Evolutionary conservation across 345 rosid species (phyloP).

Genomic region (Corchorus capsularis): DNA sequence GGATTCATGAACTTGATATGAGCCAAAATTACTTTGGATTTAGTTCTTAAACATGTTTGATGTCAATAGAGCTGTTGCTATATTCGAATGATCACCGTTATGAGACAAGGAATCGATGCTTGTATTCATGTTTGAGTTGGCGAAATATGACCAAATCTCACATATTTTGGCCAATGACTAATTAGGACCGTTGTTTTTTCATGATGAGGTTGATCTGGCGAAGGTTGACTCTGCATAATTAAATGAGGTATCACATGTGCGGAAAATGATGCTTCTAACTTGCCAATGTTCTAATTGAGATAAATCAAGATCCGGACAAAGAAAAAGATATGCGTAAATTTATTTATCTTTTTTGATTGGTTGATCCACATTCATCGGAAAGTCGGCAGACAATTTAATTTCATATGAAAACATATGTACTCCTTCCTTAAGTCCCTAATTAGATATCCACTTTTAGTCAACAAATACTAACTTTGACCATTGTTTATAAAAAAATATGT

Average conservation of each 20-base stretch:
- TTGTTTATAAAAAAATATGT: no score
- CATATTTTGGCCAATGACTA: not conserved
- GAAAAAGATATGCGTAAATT: not conserved
- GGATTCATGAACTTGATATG: no score
- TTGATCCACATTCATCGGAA: conserved; percentile 8
- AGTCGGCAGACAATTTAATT: not conserved
- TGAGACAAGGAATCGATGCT: not conserved
- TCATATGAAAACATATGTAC: not conserved
- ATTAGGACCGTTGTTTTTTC: not conserved
- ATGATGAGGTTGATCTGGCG: not conserved
- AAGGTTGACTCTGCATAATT: not conserved
- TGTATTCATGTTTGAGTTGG: not conserved
- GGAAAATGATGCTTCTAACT: not conserved
- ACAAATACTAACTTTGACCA: no score
- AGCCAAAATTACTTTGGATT: no score
- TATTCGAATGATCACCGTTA: not conserved
- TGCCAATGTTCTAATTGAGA: not conserved
- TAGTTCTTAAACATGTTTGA: not conserved
- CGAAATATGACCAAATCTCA: not conserved
- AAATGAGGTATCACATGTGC: not conserved
- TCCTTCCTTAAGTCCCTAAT: no score
- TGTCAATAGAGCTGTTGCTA: not conserved
- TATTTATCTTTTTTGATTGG: not conserved
- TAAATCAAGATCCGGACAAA: not conserved
- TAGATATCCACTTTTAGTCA: no score